Evolutionary conservation across 257 asterid species (phyloP).

Genomic region (Nicotiana attenuata): DNA sequence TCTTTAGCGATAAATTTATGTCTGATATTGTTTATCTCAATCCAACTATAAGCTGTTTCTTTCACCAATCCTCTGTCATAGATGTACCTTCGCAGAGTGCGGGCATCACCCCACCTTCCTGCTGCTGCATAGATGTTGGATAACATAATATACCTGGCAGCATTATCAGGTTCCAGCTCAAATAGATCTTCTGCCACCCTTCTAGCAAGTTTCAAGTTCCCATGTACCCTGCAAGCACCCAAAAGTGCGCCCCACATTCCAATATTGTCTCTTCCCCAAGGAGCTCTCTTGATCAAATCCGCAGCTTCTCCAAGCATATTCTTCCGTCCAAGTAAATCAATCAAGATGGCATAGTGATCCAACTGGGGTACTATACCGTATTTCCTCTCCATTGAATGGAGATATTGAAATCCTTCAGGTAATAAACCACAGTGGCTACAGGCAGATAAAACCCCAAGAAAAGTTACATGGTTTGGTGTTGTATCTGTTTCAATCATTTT

Average conservation of each 20-base stretch:
- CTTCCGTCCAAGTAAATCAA: conserved; percentile 65
- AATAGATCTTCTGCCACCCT: conserved; percentile 50
- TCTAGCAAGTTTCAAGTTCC: conserved; percentile 39
- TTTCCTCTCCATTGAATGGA: conserved; percentile 40
- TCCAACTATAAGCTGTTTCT: conserved; percentile 63
- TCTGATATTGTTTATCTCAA: conserved; percentile 43
- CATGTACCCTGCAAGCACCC: conserved; percentile 48
- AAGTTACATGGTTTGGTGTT: conserved; percentile 42
- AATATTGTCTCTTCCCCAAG: background rate
- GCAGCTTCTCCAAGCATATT: conserved; percentile 46
- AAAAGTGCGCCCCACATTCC: conserved; percentile 15
- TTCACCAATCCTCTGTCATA: conserved; percentile 41
- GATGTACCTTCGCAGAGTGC: conserved; percentile 31
- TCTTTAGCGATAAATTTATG: conserved; percentile 44
- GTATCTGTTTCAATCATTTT: conserved; percentile 31
- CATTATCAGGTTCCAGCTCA: conserved; percentile 56
- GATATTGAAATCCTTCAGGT: conserved; percentile 36
- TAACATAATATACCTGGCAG: conserved; percentile 53
- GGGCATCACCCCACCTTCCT: conserved; percentile 50
- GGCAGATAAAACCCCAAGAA: conserved; percentile 54
- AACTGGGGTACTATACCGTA: conserved; percentile 35
- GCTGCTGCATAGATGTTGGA: conserved; percentile 48
- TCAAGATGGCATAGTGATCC: conserved; percentile 53
- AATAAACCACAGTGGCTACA: conserved; percentile 61
- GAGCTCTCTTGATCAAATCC: conserved; percentile 38